Evolutionary conservation across 495 filamentous ascomycete species (phyloP).

Genomic region (Sordaria brevicollis): DNA sequence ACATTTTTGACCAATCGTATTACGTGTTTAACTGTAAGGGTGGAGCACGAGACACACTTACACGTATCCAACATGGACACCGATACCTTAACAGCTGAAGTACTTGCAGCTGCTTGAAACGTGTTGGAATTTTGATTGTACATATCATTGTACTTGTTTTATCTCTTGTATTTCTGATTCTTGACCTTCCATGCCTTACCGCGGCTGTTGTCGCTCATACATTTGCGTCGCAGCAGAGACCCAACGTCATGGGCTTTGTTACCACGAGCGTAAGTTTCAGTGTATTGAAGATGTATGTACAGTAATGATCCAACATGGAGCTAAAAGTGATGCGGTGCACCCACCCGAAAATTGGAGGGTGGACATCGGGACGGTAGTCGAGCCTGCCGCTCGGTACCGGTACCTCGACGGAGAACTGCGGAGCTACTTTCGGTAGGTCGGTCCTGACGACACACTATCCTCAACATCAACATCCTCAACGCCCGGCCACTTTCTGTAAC

Average conservation of each 20-base stretch:
- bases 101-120: neutral
- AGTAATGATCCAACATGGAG: neutral
- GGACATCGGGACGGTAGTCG: neutral
- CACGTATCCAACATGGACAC: neutral
- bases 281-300: neutral
- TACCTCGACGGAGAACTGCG: neutral
- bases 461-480: neutral
- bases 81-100: too few relatives aligned
- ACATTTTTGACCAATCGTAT: neutral
- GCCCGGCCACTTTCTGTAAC: neutral
- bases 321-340: neutral
- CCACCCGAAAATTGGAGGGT: neutral
- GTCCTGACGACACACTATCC: neutral
- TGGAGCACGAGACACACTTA: neutral
- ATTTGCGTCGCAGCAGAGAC: too few relatives aligned
- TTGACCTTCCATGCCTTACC: neutral
- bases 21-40: neutral
- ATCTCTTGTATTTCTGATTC: neutral
- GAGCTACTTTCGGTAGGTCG: neutral
- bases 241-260: neutral
- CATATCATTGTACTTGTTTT: neutral
- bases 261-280: neutral
- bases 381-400: neutral
- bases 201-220: neutral
- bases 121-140: constrained; percentile 3